Percentiles rank a stretch among this genome's conserved stretches.
These are phyloP conservation scores for Microcyclospora pomicola DNA, from an alignment of 2,329 filamentous ascomycete species.

Conservation along the genomic window DNA sequence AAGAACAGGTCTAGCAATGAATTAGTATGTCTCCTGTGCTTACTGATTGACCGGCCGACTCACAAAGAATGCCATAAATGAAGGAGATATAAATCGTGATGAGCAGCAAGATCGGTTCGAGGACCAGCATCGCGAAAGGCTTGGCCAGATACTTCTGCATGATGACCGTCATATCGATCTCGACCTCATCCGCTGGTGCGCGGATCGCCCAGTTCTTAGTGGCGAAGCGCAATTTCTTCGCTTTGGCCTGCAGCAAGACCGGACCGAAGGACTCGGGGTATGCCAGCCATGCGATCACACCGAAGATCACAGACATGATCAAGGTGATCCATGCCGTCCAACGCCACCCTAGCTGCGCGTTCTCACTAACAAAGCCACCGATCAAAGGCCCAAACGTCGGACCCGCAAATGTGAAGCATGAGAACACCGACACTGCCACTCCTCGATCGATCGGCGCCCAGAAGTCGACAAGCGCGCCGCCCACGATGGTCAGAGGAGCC, in stretches of 20 bases:
- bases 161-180: constrained; percentile 26
- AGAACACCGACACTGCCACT: constrained; percentile 5
- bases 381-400: constrained; percentile 37
- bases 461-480: constrained; percentile 37
- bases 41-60: constrained; percentile 17
- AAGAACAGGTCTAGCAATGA: background rate
- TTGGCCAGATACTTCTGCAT: constrained; percentile 30
- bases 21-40: constrained; percentile 21
- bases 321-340: constrained; percentile 44
- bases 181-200: constrained; percentile 30
- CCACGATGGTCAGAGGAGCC: constrained; percentile 37
- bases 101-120: constrained; percentile 35
- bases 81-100: constrained; percentile 31
- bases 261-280: constrained; percentile 40
- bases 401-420: constrained; percentile 28
- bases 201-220: constrained; percentile 32
- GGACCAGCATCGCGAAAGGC: constrained; percentile 29
- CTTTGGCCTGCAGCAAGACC: constrained; percentile 35
- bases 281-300: constrained; percentile 29
- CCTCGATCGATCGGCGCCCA: constrained; percentile 35
- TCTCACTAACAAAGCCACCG: constrained; percentile 37
- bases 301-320: constrained; percentile 33
- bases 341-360: constrained; percentile 37
- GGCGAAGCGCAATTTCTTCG: constrained; percentile 33
- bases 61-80: constrained; percentile 15